A percentile compares a stretch with the other conserved stretches of the same genome.
Evolutionary conservation across 495 filamentous ascomycete species (phyloP).

Genomic region (Penicillium steckii): DNA sequence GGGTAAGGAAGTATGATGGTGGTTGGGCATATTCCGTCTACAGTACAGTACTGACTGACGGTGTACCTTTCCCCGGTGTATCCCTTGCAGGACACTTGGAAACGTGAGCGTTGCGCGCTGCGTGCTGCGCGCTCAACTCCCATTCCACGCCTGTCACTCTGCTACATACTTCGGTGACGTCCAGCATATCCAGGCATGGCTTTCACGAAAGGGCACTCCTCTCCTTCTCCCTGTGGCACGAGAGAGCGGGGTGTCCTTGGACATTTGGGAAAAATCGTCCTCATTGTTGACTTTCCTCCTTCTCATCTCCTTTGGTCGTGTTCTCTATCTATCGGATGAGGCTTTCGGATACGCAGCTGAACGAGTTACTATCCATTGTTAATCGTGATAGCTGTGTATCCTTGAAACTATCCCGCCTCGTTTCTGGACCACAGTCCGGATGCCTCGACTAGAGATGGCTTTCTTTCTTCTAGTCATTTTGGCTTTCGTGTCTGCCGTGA

Average conservation of each 20-base stretch:
- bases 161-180: slow-evolving; percentile 44
- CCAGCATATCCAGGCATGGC: slow-evolving; percentile 49
- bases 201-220: slow-evolving; percentile 36
- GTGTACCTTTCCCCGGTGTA: slow-evolving; percentile 29
- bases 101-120: slow-evolving; percentile 27
- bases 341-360: slow-evolving; percentile 9
- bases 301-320: slow-evolving; percentile 10
- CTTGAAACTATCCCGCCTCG: slow-evolving; percentile 7
- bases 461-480: slow-evolving; percentile 29
- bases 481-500: slow-evolving; percentile 32
- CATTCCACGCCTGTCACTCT: slow-evolving; percentile 32
- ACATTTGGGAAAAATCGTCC: slow-evolving; percentile 23
- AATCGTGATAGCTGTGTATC: slow-evolving; percentile 18
- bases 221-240: slow-evolving; percentile 38
- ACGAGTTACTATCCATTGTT: background rate
- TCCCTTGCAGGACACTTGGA: slow-evolving; percentile 41
- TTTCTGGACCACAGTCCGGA: slow-evolving; percentile 10
- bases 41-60: no score
- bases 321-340: slow-evolving; percentile 11
- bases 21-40: slow-evolving; percentile 28
- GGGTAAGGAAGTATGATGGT: slow-evolving; percentile 19
- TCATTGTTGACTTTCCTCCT: slow-evolving; percentile 17
- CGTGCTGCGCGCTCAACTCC: background rate
- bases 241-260: slow-evolving; percentile 23
- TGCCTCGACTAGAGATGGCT: slow-evolving; percentile 29